A percentile compares a stretch with the other conserved stretches of the same genome.
These are phyloP conservation scores for Alisma plantagoaquatica DNA, from an alignment of 106 monocot species.

Conservation along the genomic window DNA sequence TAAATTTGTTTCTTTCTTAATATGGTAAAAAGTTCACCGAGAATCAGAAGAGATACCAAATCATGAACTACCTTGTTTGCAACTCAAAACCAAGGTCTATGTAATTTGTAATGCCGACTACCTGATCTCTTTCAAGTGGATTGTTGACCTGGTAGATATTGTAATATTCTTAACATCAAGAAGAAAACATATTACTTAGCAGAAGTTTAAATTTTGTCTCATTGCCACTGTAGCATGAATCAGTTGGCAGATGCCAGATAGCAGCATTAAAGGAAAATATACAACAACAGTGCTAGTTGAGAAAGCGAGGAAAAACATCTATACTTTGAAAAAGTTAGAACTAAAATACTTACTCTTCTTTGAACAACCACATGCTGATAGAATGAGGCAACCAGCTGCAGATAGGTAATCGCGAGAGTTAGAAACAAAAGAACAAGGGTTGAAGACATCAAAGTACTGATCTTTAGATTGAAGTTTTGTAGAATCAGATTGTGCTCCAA, in stretches of 20 bases:
- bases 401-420: background rate
- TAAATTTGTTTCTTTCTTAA: too few relatives aligned
- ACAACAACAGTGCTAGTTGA: background rate
- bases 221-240: too few relatives aligned
- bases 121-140: slow-evolving; percentile 71
- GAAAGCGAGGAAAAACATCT: background rate
- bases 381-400: slow-evolving; percentile 92
- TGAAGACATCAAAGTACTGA: background rate
- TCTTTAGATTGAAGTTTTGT: background rate
- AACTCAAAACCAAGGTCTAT: too few relatives aligned
- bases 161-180: too few relatives aligned
- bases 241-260: too few relatives aligned
- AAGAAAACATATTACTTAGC: too few relatives aligned
- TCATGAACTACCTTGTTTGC: too few relatives aligned
- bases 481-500: background rate
- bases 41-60: too few relatives aligned
- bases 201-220: too few relatives aligned
- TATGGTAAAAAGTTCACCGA: too few relatives aligned
- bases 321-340: background rate
- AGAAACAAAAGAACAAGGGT: background rate
- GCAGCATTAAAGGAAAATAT: too few relatives aligned
- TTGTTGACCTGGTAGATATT: slow-evolving; percentile 58
- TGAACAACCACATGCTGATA: slow-evolving; percentile 97
- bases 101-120: too few relatives aligned
- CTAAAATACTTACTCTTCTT: slow-evolving; percentile 64